These are phyloP conservation scores for Diaporthe batatas DNA, from an alignment of 2,329 filamentous ascomycete genomes.

Conservation along the genomic window DNA sequence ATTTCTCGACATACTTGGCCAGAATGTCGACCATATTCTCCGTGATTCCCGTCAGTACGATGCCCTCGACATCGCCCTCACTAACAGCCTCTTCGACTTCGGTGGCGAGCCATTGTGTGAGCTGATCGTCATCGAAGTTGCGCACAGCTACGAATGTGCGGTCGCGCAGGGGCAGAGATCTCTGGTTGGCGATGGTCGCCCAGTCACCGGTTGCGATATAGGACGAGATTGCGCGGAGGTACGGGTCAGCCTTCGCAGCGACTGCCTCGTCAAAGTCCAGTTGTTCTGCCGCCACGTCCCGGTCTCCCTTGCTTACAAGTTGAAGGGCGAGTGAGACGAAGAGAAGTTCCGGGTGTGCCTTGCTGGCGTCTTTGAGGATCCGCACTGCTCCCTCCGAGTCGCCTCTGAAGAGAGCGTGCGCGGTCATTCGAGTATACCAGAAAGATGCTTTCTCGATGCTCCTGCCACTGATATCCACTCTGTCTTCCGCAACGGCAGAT, in stretches of 20 bases:
- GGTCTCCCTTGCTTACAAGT: constrained; percentile 67
- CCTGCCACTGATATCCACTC: constrained; percentile 58
- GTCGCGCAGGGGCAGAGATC: constrained; percentile 80
- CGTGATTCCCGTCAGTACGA: constrained; percentile 82
- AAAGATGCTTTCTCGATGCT: constrained; percentile 64
- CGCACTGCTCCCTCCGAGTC: constrained; percentile 77
- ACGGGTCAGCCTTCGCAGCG: constrained; percentile 78
- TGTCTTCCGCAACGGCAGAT: constrained; percentile 78
- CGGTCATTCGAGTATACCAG: constrained; percentile 79
- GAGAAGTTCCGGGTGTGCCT: constrained; percentile 72
- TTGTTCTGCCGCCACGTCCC: constrained; percentile 59
- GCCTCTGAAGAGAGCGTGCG: constrained; percentile 80
- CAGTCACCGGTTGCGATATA: constrained; percentile 84
- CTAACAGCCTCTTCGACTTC: constrained; percentile 72
- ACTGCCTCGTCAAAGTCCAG: constrained; percentile 71
- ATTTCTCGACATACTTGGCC: constrained; percentile 80
- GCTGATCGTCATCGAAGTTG: constrained; percentile 72
- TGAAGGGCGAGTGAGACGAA: constrained; percentile 78
- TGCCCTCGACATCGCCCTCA: constrained; percentile 80
- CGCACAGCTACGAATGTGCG: constrained; percentile 80
- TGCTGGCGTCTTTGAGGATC: constrained; percentile 76
- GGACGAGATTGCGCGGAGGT: constrained; percentile 82
- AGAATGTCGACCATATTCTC: constrained; percentile 81
- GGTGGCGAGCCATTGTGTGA: constrained; percentile 76
- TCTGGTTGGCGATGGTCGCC: constrained; percentile 79